phyloP scores from a whole-genome alignment of 2,329 filamentous ascomycete genomes.

The Xylaria sp. region DNA sequence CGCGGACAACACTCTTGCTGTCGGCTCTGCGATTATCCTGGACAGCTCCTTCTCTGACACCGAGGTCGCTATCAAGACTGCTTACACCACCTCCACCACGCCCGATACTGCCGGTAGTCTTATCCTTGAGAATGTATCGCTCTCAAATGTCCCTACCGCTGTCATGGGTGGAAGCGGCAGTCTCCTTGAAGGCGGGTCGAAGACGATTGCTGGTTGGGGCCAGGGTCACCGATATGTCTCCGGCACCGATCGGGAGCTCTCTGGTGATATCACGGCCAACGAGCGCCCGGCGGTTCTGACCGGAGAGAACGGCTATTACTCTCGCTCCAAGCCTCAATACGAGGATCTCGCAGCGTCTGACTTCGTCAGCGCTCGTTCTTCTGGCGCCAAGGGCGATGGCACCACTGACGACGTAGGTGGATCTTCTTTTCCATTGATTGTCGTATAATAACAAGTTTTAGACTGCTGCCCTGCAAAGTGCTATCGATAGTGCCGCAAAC shows the following conservation, averaged over 20 bases:
- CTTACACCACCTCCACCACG: constrained; percentile 50
- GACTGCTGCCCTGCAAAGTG: constrained; percentile 62
- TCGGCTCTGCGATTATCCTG: constrained; percentile 73
- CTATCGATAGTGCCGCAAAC: constrained; percentile 58
- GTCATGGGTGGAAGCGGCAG: constrained; percentile 48
- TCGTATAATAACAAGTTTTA: constrained; percentile 39
- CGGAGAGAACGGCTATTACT: constrained; percentile 55
- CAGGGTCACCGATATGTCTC: constrained; percentile 69
- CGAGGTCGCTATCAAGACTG: constrained; percentile 68
- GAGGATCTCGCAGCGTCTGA: constrained; percentile 58
- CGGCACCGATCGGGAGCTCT: constrained; percentile 48
- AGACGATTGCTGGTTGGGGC: constrained; percentile 65
- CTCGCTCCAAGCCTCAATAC: constrained; percentile 77
- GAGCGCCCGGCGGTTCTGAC: constrained; percentile 60
- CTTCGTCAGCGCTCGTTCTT: constrained; percentile 60
- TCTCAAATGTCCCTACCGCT: constrained; percentile 46
- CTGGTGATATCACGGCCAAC: constrained; percentile 54
- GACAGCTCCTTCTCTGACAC: constrained; percentile 72
- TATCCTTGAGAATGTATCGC: constrained; percentile 59
- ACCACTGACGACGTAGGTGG: constrained; percentile 67
- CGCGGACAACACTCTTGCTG: constrained; percentile 56
- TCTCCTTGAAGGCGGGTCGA: constrained; percentile 61
- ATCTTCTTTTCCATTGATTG: constrained; percentile 47
- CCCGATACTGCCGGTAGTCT: constrained; percentile 58
- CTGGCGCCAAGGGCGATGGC: constrained; percentile 73